Base-by-base conservation (phyloP, 2,329 filamentous ascomycete genomes). In the Herpomyces periplanetae region DNA sequence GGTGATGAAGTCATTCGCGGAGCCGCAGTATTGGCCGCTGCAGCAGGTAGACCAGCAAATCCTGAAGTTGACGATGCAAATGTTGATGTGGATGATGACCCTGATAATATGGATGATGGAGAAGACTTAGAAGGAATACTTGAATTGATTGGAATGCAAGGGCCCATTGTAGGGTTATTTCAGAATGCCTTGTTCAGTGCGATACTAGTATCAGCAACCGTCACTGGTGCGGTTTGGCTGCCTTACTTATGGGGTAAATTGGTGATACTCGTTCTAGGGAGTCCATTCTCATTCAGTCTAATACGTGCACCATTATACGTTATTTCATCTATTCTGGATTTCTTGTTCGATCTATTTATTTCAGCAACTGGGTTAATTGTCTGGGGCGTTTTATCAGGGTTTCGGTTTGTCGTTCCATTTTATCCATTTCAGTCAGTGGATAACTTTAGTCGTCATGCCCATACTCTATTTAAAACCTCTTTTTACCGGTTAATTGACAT, bases 61-160 rank as follows among this genome's bases (percentile, higher is more conserved):
- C 37, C 30, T 13, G 31, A 36, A 3, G 29, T 31, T 4, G 36
- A 35, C 3, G 36, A 39, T 9, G 32, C 29, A 17, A 19, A 23
- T 21, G 27, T 25, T 5, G 25, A 27, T 5, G 32, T 20, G 4
- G 28, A 33, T 10, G 65, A 73, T 24, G 42, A 17, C 16, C 8
- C 21, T 25, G 44, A 49, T 26, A 43, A 39, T n/a, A 35, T 42
- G 8, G 45, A 48, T 16, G 64, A 88, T 27, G 65, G 65, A 5
- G 80, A 96, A 38, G 80, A 96, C 32, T 56, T 96, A 8, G 80
- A 96, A 34, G 80, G 80, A 0, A 66, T 96, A 20, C 58, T 96
- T 44, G 80, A 96, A 35, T 52, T 96, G 8, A 63, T 96, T 23
- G 80, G 80, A 14, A 84, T 96, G 64, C 68, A 84, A 31, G 80